Evolutionary conservation across 2,329 filamentous ascomycete genomes (phyloP), one percentile per base, ranked within the genome.

Genomic region (Fusarium duplospermum): DNA sequence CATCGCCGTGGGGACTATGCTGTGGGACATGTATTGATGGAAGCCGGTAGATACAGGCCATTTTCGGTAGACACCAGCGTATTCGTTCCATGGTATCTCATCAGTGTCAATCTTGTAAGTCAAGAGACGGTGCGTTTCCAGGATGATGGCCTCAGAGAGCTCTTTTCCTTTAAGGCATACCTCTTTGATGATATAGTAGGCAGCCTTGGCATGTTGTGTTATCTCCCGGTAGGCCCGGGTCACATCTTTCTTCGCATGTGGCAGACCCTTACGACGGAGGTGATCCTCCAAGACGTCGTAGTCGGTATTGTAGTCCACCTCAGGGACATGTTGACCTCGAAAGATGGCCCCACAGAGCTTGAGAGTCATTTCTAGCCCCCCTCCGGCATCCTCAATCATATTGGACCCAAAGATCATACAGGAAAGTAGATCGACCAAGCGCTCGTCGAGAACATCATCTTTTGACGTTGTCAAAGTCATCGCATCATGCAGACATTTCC

Each of bases 101-200:
- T 67, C 56, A 4, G 45, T 24, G 2, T 64, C 58, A 24, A 62
- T 11, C 20, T 47, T 33, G 14, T 35, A 29, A 1, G 67, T 64
- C 18, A 81, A 69, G n/a, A 79, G 76, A 1, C 64, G 50, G 47
- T 81, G 80, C 0, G 78, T 75, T 27, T 78, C 57, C 11, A 73
- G 63, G 13, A 81, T 77, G 0, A 76, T 50, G 1, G 74, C 62
- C 45, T 81, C 76, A 0, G 70, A 64, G 2, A 80, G 35, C 6
- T 66, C 62, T 5, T 63, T 42, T 7, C 62, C 7, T 11, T 70
- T 27, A 10, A 70, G 62, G n/a, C 52, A 57, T 5, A 76, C 29
- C 22, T 66, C 35, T 0, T 57, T n/a, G 5, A 76, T 29, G 4
- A 81, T 66, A 57, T 76, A 74, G 1, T 42, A 50, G 0, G 68